A percentile compares a stretch with the other conserved stretches of the same genome.
Conservation (phyloP, 345 rosid species). For the Alliaria petiolata region DNA sequence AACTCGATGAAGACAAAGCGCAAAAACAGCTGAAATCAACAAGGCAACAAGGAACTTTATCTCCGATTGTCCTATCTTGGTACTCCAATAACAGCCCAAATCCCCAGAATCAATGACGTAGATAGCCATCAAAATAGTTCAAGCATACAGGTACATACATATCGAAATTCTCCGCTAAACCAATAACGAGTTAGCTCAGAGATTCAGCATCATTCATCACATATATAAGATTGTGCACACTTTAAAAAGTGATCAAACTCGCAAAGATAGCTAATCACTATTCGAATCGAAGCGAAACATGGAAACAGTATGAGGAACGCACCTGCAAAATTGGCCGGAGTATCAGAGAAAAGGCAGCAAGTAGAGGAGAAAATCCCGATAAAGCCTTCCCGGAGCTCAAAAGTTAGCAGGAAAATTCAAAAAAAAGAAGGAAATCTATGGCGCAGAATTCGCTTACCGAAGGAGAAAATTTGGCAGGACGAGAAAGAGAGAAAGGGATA, state of each 20-base stretch:
- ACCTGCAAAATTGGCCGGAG: slow-evolving; percentile 12
- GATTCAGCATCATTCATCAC: not conserved
- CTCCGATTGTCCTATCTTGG: not conserved
- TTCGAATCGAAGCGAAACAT: not conserved
- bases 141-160: not conserved
- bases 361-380: not conserved
- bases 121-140: not conserved
- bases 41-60: not conserved
- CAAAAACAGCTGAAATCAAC: not conserved
- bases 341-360: not conserved
- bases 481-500: not conserved
- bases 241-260: slow-evolving; percentile 8
- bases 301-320: not conserved
- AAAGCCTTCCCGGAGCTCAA: not conserved
- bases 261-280: not conserved
- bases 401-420: not conserved
- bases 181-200: not conserved
- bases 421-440: not conserved
- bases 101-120: slow-evolving; percentile 4
- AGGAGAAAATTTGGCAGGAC: not conserved
- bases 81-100: not conserved
- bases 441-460: not conserved
- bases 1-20: not conserved
- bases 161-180: not conserved
- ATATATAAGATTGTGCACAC: not conserved